Base-by-base conservation (phyloP, 2,329 filamentous ascomycete genomes). In the Davidsoniella virescens region DNA sequence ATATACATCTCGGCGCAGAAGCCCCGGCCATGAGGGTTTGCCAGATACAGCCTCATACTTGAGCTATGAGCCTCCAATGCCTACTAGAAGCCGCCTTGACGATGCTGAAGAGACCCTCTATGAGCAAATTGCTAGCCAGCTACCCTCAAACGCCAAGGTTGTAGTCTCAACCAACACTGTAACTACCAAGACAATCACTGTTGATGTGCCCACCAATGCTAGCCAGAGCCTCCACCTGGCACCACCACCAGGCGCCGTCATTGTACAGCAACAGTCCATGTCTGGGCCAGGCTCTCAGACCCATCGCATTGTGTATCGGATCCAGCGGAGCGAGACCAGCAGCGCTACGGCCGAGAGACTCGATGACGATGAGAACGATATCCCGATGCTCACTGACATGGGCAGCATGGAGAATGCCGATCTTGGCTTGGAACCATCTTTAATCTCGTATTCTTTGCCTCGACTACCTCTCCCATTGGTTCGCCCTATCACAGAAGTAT, bases 161-260 rank as follows among this genome's bases (percentile, higher is more conserved):
- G 74, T 74, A 7, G 75, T 81, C 37, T 73, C 71, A 1, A 78
- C 75, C 5, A 71, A 72, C 2, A 75, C 76, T 0, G 70, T 70
- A 1, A 78, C 73, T 1, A 76, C 72, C 6, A 79, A 80, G 54
- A 80, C 69, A 12, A 77, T 82, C 56, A 80, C 78, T 0, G 76
- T 82, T 2, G 76, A 82, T 49, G 70, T 82, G 37, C 70, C 70
- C 12, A 75, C 75, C 1, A 47, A 47, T 23, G 40, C 51, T 18
- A 26, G 70, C 36, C 40, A 47, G 14, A 44, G 44, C 4, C 66
- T 73, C 2, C 65, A 70, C 1, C 62, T 81, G 2, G 65, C 71
- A 1, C 72, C 75, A 1, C 71, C 76, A 0, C 72, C 75, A 0
- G 76, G 76, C 0, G 69, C 78, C 8, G 75, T 80, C 57, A 65